Evolutionary conservation across 1,284 basidiomycete genomes (phyloP), one percentile per base, ranked within the genome.

Genomic region (Moesziomyces sp.): DNA sequence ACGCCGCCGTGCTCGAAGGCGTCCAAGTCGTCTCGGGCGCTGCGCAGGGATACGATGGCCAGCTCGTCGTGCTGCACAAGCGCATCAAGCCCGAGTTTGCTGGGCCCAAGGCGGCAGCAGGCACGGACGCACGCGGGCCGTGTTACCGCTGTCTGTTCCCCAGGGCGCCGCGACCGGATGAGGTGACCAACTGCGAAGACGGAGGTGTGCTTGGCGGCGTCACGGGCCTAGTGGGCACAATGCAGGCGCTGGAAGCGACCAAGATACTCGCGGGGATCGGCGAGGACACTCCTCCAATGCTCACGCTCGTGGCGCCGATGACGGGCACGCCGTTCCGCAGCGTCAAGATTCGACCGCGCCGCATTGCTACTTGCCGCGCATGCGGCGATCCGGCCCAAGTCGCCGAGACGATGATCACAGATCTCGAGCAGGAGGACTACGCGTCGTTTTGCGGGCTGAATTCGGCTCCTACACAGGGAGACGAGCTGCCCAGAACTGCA

Each of bases 71-170:
- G 5, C 63, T 83, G 24, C 76, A 81, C 48, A 78, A 77, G 46
- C 51, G 73, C 3, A 58, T 76, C 40, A 52, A 51, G 45, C 34
- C 58, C 5, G 54, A 63, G 16, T 71, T 71, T 38, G 73, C 63
- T 1, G 56, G 47, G 7, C 53, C 61, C 3, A 65, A 56, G 13
- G 58, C 49, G 6, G 28, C 50, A n/a, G 16, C 46, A 1, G 47
- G 14, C 3, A 46, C 47, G 7, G 19, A 26, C 13, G 46, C 40
- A 5, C 85, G 88, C 16, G 91, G 94, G 0, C 94, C 95, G 0
- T 99, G 97, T 85, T 97, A 97, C 85, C 88, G 97, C 5, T 99
- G 97, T 82, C 85, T 99, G 28, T 98, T 96, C 85, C 95, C 96
- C 0, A 43, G 62, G 24, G 75, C 82, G 11, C 82, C 82, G 2